A percentile compares a stretch with the other conserved stretches of the same genome.
Evolutionary conservation across 441 rosid species (phyloP).

Genomic region (Sinapis alba): DNA sequence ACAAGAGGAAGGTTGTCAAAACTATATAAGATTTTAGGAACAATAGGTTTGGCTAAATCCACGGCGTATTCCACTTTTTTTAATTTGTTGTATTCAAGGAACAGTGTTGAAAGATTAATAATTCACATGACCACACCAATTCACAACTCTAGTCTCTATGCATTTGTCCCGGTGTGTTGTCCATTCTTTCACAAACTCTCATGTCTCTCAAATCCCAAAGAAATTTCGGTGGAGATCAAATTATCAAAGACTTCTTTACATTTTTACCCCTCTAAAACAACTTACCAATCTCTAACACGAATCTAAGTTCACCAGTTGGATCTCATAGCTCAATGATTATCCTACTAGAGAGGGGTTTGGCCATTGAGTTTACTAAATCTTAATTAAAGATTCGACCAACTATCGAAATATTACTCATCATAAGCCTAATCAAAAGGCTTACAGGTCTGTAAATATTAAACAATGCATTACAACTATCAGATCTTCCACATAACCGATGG

Average conservation of each 20-base stretch:
- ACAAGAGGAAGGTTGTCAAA: slow-evolving; percentile 44
- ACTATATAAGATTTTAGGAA: slow-evolving; percentile 8
- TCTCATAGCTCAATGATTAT: background rate
- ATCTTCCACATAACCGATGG: background rate
- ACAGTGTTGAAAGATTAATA: slow-evolving; percentile 38
- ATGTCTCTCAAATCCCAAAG: slow-evolving; percentile 38
- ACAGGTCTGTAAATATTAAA: background rate
- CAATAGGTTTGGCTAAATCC: slow-evolving; percentile 44
- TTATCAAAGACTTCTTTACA: background rate
- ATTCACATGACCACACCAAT: slow-evolving; percentile 31
- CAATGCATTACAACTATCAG: slow-evolving; percentile 6
- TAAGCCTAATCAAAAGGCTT: slow-evolving; percentile 9
- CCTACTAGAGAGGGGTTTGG: background rate
- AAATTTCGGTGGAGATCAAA: slow-evolving; percentile 17
- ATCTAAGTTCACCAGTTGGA: background rate
- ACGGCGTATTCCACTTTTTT: slow-evolving; percentile 42
- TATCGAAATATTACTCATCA: background rate
- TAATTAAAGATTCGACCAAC: slow-evolving; percentile 4
- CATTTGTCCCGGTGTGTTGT: slow-evolving; percentile 42
- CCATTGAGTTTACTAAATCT: background rate
- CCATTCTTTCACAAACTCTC: slow-evolving; percentile 35
- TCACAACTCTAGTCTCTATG: slow-evolving; percentile 38
- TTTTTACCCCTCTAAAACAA: background rate
- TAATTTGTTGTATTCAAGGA: slow-evolving; percentile 35
- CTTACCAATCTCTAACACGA: slow-evolving; percentile 9